Base-by-base conservation (phyloP, 2,329 filamentous ascomycete genomes). In the Tolypocladium endophyticum region DNA sequence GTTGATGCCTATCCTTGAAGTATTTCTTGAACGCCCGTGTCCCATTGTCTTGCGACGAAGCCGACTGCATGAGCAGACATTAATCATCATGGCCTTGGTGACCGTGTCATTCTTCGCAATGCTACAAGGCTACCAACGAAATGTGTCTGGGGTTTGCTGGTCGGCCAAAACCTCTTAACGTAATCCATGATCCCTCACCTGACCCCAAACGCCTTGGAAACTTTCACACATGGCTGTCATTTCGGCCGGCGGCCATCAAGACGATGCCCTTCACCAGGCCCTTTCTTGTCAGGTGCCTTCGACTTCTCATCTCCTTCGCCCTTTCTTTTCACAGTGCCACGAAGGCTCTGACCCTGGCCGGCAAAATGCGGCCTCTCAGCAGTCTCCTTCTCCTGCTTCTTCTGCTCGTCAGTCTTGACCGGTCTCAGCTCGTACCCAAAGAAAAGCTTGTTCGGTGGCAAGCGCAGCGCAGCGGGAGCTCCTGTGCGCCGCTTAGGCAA, bases 381-480 rank as follows among this genome's bases (percentile, higher is more conserved):
- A n/a, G 85, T 65, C 62, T 85, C 82, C 43, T 85, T 81, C 61
- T 88, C 85, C 61, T 86, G 80, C 57, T 85, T 83, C 70, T 85
- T 86, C 60, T 90, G 85, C 41, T 85, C 87, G 60, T 88, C 85
- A 11, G 89, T 90, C 77, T 91, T 92, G 50, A 95, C 80, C 0
- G 93, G 93, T 73, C 89, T 96, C 70, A 96, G 83, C 69, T 96
- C 88, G 69, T 97, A 99, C 3, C 94, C 94, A 64, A 99, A 96
- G 79, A 99, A 99, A 5, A 99, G 80, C 74, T 97, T 96, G 68
- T 94, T 94, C 0, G 89, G 88, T 0, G 90, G 84, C 57, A 99
- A 73, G 35, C 94, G 83, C 9, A 99, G 81, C 4, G 93, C 92
- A 70, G 94, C 89, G 0, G 93, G 92, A 0, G 92, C 92, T 64